A percentile compares a stretch with the other conserved stretches of the same genome.
Evolutionary conservation across 768 basidiomycete genomes (phyloP).

Genomic region (Termitomyces sp.): DNA sequence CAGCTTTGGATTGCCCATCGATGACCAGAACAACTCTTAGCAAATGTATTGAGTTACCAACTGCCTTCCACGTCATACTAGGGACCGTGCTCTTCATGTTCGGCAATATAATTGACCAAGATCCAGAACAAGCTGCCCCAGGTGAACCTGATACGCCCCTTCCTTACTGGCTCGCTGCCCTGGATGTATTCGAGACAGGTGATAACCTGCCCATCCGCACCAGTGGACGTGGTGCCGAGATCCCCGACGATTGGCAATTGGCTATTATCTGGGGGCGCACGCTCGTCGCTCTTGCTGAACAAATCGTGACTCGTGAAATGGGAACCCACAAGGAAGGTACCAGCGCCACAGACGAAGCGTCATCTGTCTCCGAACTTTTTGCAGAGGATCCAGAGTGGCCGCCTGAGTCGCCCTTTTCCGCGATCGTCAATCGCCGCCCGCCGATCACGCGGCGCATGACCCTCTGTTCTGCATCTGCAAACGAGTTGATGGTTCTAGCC

Average conservation of each 20-base stretch:
- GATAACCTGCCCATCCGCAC: slow-evolving; percentile 51
- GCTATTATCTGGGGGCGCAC: slow-evolving; percentile 64
- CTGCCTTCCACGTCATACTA: slow-evolving; percentile 61
- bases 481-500: slow-evolving; percentile 53
- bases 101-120: slow-evolving; percentile 52
- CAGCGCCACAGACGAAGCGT: neutral
- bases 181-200: slow-evolving; percentile 67
- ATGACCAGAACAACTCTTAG: slow-evolving; percentile 15
- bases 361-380: slow-evolving; percentile 13
- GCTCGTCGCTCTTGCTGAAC: slow-evolving; percentile 54
- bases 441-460: slow-evolving; percentile 45
- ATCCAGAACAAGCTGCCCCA: slow-evolving; percentile 40
- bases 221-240: slow-evolving; percentile 22
- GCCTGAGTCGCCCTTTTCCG: slow-evolving; percentile 43
- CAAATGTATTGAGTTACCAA: slow-evolving; percentile 45
- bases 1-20: neutral
- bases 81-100: slow-evolving; percentile 61
- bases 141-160: slow-evolving; percentile 49
- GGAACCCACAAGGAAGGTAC: slow-evolving; percentile 7
- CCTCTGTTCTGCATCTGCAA: slow-evolving; percentile 31
- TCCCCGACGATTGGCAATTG: slow-evolving; percentile 62
- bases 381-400: slow-evolving; percentile 46
- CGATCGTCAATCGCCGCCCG: slow-evolving; percentile 42
- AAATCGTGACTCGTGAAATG: slow-evolving; percentile 28
- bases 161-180: slow-evolving; percentile 61